phyloP scores from a whole-genome alignment of 768 basidiomycete genomes.

The Chiua virens region DNA sequence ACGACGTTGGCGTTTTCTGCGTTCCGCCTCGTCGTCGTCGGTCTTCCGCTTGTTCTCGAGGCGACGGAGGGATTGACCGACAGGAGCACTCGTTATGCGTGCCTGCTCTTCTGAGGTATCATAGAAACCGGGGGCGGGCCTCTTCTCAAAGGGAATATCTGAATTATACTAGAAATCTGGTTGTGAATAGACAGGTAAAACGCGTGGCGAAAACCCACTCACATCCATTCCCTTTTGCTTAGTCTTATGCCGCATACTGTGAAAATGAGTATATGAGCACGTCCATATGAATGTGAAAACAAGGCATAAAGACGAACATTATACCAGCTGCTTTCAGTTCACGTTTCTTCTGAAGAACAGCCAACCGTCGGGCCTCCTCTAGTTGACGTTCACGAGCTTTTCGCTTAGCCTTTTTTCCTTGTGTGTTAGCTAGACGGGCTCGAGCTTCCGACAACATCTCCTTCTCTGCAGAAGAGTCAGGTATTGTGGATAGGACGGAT shows the following conservation, averaged over 20 bases:
- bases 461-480: slow-evolving; percentile 64
- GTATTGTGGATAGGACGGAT: not conserved
- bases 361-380: slow-evolving; percentile 92
- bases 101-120: slow-evolving; percentile 94
- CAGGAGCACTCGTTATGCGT: slow-evolving; percentile 80
- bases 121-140: slow-evolving; percentile 93
- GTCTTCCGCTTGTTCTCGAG: slow-evolving; percentile 94
- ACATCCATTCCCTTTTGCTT: slow-evolving; percentile 99
- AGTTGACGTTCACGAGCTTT: slow-evolving; percentile 97
- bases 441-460: slow-evolving; percentile 99
- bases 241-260: slow-evolving; percentile 86
- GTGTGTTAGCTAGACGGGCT: slow-evolving; percentile 96
- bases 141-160: slow-evolving; percentile 98
- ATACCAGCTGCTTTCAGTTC: slow-evolving; percentile 98
- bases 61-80: slow-evolving; percentile 88
- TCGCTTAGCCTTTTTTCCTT: slow-evolving; percentile 99
- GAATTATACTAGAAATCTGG: slow-evolving; percentile 75
- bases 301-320: slow-evolving; percentile 55
- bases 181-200: not conserved
- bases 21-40: slow-evolving; percentile 91
- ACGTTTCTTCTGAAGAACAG: slow-evolving; percentile 95
- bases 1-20: slow-evolving; percentile 84
- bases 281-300: not conserved
- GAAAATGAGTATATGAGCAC: slow-evolving; percentile 1
- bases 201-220: slow-evolving; percentile 28